phyloP scores from a whole-genome alignment of 139 green algal genomes.

The Tetraselmis chui region DNA sequence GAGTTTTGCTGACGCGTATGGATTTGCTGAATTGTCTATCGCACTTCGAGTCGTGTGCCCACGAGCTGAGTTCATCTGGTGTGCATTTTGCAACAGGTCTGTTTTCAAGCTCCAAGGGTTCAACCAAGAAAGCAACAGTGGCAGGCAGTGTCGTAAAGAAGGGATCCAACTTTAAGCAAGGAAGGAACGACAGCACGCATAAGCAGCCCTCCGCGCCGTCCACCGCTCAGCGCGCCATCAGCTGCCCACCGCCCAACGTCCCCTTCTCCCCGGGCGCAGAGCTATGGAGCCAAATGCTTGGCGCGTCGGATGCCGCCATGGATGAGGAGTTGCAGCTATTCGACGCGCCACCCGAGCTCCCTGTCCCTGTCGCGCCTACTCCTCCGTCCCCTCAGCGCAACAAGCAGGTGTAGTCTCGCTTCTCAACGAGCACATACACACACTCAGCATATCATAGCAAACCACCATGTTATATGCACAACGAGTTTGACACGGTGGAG shows the following conservation, averaged over 20 bases:
- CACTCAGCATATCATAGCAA: neutral
- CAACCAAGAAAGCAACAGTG: too few relatives aligned
- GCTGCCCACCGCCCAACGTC: neutral
- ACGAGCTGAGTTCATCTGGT: too few relatives aligned
- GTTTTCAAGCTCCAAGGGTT: neutral
- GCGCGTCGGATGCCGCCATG: neutral
- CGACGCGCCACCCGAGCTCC: neutral
- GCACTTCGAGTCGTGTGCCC: too few relatives aligned
- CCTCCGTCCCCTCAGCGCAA: too few relatives aligned
- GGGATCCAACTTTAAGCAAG: neutral
- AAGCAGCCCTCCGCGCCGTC: neutral
- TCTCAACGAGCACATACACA: neutral
- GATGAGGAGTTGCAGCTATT: neutral
- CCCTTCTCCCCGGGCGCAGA: neutral
- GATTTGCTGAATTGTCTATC: too few relatives aligned
- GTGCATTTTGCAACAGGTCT: neutral
- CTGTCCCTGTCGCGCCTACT: too few relatives aligned
- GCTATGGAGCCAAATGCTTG: neutral
- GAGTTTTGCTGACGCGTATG: too few relatives aligned
- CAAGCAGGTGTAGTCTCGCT: neutral
- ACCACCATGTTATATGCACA: neutral
- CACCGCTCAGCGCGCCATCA: neutral
- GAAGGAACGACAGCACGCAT: neutral
- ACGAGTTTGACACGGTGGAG: neutral
- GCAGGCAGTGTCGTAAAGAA: neutral